Base-by-base conservation (phyloP, 306 rosid species). In the Gastrolobium villosum region DNA sequence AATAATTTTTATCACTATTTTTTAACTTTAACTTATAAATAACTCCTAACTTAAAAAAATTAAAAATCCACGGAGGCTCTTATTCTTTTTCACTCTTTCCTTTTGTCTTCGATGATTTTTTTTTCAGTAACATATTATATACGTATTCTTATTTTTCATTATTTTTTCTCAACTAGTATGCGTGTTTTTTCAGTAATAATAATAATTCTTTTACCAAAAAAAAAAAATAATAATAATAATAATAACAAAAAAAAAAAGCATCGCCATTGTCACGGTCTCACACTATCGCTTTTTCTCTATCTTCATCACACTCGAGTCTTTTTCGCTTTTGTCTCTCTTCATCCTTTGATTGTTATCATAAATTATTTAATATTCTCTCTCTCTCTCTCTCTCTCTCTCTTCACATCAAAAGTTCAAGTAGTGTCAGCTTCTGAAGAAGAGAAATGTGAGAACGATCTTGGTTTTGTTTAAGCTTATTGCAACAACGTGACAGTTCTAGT, bases 311-410 rank as follows among this genome's bases (percentile, higher is more conserved):
- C 84, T 76, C 70, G 72, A 85, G 72, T 84, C 89, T 70, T 80
- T 83, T 79, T 87, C 85, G 78, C 89, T 88, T 90, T 92, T 89
- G 98, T 90, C 94, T 90, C 89, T 93, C 94, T 86, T 82, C 86
- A 94, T 93, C 90, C 88, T 83, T 78, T 76, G 86, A 75, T 86
- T 75, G 70, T 56, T 72, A 78, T 43, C 70, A 82, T 79, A 53
- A 84, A 81, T 54, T 72, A 64, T 71, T 79, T 74, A 70, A 84
- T 82, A 82, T 70, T 70, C 81, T 48, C 66, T 71, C 44, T 57
- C 59, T 39, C 14, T 70, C 62, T 70, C 81, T 48, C 66, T 71
- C 44, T 57, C 59, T 39, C 14, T 70, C 62, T 79, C 78, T 72
- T 60, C 64, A 75, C 83, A 81, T 72, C 84, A 75, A 81, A 80